Conservation (phyloP, 192 early-diverging fungal species). For the Podila minutissima region DNA sequence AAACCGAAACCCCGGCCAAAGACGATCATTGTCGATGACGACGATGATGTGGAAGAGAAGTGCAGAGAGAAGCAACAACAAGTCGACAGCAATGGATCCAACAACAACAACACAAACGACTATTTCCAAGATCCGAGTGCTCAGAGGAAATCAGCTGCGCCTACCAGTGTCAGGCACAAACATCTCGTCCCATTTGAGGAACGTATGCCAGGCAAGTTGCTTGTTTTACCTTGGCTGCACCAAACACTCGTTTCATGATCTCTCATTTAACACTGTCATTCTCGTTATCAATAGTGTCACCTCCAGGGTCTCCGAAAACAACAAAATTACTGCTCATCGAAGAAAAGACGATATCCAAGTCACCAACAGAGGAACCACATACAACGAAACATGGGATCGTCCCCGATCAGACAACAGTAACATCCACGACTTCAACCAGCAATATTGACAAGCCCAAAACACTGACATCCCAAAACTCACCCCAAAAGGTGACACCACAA, state of each 20-base stretch:
- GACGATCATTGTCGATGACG: conserved; percentile 23
- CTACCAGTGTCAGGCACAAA: not conserved
- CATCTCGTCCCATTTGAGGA: conserved; percentile 22
- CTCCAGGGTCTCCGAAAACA: not conserved
- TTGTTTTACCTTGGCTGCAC: no score
- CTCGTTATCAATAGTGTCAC: not conserved
- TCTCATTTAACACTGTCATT: not conserved
- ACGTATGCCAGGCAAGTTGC: conserved; percentile 28
- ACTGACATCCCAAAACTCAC: no score
- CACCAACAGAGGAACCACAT: no score
- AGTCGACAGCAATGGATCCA: not conserved
- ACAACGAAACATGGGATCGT: not conserved
- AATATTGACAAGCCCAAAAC: not conserved
- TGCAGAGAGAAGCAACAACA: not conserved
- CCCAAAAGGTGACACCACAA: conserved; percentile 1
- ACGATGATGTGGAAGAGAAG: not conserved
- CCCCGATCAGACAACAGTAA: not conserved
- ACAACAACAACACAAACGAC: not conserved
- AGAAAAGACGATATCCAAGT: no score
- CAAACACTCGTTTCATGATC: no score
- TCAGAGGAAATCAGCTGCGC: not conserved
- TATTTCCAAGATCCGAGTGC: no score
- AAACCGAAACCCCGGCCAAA: conserved; percentile 6
- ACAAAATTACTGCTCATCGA: no score
- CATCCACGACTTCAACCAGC: not conserved